These are phyloP conservation scores for Lathyrus oleraceus DNA, from an alignment of 306 rosid genomes.

Conservation along the genomic window DNA sequence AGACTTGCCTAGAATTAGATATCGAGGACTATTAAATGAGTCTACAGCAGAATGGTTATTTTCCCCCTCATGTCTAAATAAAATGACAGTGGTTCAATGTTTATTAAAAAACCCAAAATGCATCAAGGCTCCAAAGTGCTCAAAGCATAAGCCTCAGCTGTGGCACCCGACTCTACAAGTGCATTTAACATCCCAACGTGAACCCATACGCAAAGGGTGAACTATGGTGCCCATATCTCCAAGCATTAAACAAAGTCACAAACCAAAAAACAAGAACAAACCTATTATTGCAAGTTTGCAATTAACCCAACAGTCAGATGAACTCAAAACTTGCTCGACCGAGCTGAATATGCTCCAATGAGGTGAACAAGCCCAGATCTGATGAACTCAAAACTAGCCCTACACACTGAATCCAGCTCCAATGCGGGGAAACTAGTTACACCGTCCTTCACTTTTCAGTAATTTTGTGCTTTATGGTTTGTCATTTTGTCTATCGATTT, in stretches of 20 bases:
- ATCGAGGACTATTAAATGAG: background rate
- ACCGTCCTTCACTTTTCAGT: background rate
- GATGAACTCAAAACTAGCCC: background rate
- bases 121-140: background rate
- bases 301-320: background rate
- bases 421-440: no score
- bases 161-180: background rate
- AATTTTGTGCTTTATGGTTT: background rate
- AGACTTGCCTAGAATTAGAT: background rate
- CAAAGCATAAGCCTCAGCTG: background rate
- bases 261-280: background rate
- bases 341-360: background rate
- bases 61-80: background rate
- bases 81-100: background rate
- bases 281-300: background rate
- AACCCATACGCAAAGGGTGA: background rate
- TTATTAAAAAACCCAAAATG: background rate
- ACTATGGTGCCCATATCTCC: background rate
- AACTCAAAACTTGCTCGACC: background rate
- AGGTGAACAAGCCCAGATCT: background rate
- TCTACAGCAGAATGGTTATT: background rate
- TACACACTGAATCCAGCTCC: background rate
- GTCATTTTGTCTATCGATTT: background rate
- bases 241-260: background rate
- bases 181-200: background rate